phyloP scores from a whole-genome alignment of 495 filamentous ascomycete species.

The Jackrogersella multiformis region DNA sequence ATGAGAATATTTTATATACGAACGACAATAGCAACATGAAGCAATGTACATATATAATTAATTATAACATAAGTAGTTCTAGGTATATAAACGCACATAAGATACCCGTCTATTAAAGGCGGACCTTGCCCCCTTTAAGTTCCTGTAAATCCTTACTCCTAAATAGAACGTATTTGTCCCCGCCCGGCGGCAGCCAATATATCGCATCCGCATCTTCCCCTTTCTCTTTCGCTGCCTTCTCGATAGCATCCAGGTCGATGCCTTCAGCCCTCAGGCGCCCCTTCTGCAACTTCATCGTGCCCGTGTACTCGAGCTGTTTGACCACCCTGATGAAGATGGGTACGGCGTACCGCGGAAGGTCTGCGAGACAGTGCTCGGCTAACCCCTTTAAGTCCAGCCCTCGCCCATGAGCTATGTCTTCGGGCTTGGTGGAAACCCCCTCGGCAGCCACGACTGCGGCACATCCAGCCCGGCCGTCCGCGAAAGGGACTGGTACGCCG shows the following conservation, averaged over 20 bases:
- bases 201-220: constrained; percentile 65
- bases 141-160: constrained; percentile 64
- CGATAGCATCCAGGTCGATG: constrained; percentile 61
- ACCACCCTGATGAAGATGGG: constrained; percentile 76
- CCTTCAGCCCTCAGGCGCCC: constrained; percentile 76
- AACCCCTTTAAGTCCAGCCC: constrained; percentile 32
- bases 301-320: constrained; percentile 66
- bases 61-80: neutral
- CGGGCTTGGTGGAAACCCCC: constrained; percentile 31
- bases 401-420: constrained; percentile 21
- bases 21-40: too few species aligned
- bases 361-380: constrained; percentile 57
- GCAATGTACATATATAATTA: neutral
- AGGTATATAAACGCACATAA: neutral
- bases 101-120: neutral
- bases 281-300: constrained; percentile 87
- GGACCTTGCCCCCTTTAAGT: constrained; percentile 58
- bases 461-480: constrained; percentile 77
- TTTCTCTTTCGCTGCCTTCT: constrained; percentile 60
- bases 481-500: constrained; percentile 73
- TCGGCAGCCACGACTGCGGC: constrained; percentile 63
- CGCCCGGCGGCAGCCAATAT: constrained; percentile 54
- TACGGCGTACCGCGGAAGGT: constrained; percentile 78
- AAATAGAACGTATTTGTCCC: constrained; percentile 66
- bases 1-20: too few species aligned